Evolutionary conservation across 2,329 filamentous ascomycete genomes (phyloP).

Genomic region (Cladosporium sp.): DNA sequence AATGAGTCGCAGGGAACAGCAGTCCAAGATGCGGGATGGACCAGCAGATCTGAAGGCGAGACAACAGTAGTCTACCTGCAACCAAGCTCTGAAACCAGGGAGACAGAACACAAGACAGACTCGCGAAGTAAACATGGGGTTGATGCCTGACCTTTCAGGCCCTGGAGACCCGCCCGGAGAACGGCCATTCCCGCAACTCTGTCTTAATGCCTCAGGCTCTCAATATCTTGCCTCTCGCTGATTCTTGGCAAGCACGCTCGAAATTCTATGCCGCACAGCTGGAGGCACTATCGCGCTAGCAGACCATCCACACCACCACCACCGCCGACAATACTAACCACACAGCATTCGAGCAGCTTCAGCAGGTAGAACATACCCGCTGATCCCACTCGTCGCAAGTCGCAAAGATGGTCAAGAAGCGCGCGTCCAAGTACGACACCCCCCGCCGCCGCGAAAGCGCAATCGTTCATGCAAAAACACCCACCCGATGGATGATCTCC

Average conservation of each 20-base stretch:
- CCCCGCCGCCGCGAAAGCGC: constrained; percentile 11
- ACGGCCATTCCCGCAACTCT: no score
- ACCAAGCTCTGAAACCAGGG: not conserved
- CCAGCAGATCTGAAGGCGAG: not conserved
- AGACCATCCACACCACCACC: constrained; percentile 2
- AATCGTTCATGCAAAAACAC: constrained; percentile 15
- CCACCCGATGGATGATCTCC: not conserved
- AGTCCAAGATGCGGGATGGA: not conserved
- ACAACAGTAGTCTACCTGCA: not conserved
- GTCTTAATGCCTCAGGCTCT: no score
- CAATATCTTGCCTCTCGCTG: no score
- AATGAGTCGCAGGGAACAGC: not conserved
- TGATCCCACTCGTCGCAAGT: constrained; percentile 36
- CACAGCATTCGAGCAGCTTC: constrained; percentile 18
- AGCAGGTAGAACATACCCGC: constrained; percentile 23
- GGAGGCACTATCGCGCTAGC: not conserved
- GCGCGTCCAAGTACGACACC: constrained; percentile 64
- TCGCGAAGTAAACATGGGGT: no score
- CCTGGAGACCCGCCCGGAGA: not conserved
- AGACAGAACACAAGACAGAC: no score
- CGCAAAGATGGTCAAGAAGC: constrained; percentile 72
- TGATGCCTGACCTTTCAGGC: not conserved
- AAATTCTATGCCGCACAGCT: not conserved
- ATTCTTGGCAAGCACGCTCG: not conserved
- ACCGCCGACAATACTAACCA: constrained; percentile 13